Evolutionary conservation across 306 rosid species (phyloP).

Genomic region (Lathyrus aphaca): DNA sequence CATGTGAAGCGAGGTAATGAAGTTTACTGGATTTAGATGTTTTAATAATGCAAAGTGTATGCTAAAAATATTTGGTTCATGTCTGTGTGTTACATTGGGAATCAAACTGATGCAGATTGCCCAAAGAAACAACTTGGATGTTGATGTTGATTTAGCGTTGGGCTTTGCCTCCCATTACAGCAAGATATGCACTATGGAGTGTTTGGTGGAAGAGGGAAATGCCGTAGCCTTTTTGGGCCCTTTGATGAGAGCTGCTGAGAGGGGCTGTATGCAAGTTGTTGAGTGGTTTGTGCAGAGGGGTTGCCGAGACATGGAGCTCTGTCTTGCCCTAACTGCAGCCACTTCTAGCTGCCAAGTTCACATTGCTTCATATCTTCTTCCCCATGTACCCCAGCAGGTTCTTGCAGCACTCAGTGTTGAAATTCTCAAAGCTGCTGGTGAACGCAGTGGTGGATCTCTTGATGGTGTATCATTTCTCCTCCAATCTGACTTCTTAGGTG

Average conservation of each 20-base stretch:
- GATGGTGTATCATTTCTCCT: slow-evolving; percentile 89
- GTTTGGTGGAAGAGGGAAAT: slow-evolving; percentile 91
- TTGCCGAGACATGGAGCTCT: slow-evolving; percentile 90
- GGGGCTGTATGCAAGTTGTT: slow-evolving; percentile 82
- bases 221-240: slow-evolving; percentile 88
- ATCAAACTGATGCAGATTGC: slow-evolving; percentile 64
- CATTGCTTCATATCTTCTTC: slow-evolving; percentile 75
- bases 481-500: slow-evolving; percentile 78
- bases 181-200: slow-evolving; percentile 89
- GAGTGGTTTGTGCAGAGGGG: slow-evolving; percentile 91
- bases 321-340: slow-evolving; percentile 94
- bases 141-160: slow-evolving; percentile 86
- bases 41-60: slow-evolving; percentile 25
- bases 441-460: slow-evolving; percentile 79
- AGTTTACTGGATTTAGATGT: slow-evolving; percentile 8
- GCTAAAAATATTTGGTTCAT: slow-evolving; percentile 24
- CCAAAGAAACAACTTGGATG: slow-evolving; percentile 87
- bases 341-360: slow-evolving; percentile 88
- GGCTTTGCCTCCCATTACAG: slow-evolving; percentile 93
- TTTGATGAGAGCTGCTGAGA: slow-evolving; percentile 93
- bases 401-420: slow-evolving; percentile 79
- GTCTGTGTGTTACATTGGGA: slow-evolving; percentile 41
- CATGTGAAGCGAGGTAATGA: slow-evolving; percentile 12
- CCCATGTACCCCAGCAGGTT: slow-evolving; percentile 81
- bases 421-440: slow-evolving; percentile 90